phyloP scores from a whole-genome alignment of 108 stramenopile genomes.

The Aurantiochytrium sp. region DNA sequence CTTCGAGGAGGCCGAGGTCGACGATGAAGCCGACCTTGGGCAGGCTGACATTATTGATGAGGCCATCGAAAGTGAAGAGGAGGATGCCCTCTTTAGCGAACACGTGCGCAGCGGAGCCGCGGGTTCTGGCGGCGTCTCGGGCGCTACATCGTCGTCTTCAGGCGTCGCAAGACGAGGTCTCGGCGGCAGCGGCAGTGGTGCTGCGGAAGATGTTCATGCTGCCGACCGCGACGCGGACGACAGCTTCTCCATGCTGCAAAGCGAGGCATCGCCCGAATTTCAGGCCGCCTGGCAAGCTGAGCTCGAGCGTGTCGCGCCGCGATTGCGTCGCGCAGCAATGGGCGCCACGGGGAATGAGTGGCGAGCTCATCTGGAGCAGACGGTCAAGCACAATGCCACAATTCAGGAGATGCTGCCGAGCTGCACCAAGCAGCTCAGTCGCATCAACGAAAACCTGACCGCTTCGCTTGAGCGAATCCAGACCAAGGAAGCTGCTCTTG shows the following conservation, averaged over 20 bases:
- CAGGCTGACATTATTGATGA: constrained; percentile 32
- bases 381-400: not conserved
- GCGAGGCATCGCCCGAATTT: constrained; percentile 37
- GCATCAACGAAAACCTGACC: constrained; percentile 17
- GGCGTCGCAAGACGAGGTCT: too few relatives aligned
- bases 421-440: constrained; percentile 22
- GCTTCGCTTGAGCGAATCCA: constrained; percentile 40
- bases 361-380: constrained; percentile 51
- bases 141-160: not conserved
- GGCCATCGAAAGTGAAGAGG: constrained; percentile 42
- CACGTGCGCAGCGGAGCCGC: not conserved
- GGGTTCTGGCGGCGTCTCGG: not conserved
- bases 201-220: not conserved
- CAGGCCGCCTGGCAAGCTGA: constrained; percentile 55
- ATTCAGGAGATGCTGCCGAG: constrained; percentile 2
- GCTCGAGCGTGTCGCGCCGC: constrained; percentile 52
- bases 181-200: not conserved
- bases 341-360: constrained; percentile 41
- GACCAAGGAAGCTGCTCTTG: constrained; percentile 50
- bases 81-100: constrained; percentile 39
- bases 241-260: constrained; percentile 6
- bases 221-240: not conserved
- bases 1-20: constrained; percentile 37
- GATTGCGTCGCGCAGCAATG: constrained; percentile 10
- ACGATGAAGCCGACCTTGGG: constrained; percentile 32